Conservation (phyloP, 371 early-diverging fungal species). For the Mortierella polycephala region DNA sequence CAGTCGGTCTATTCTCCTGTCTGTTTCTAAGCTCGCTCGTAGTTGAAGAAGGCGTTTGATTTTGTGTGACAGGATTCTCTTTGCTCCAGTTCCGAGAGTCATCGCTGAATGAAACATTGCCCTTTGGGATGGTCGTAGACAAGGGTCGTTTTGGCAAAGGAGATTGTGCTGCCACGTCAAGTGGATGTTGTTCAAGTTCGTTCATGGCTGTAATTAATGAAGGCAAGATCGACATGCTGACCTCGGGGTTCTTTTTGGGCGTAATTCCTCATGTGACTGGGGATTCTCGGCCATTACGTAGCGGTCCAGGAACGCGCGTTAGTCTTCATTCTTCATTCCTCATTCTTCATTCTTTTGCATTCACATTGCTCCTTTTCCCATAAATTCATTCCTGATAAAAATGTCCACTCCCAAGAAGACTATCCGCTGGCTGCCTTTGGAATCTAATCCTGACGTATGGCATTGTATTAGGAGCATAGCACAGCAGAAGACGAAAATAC, state of each 20-base stretch:
- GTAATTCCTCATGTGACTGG: no score
- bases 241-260: no score
- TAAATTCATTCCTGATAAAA: not conserved
- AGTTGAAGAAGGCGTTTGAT: not conserved
- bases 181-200: conserved; percentile 14
- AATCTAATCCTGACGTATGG: conserved; percentile 83
- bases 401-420: conserved; percentile 39
- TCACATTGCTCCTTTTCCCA: no score
- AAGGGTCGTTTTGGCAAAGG: conserved; percentile 11
- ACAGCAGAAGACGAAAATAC: no score
- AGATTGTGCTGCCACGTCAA: conserved; percentile 5
- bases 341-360: no score
- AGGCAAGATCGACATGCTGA: not conserved
- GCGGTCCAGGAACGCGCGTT: no score
- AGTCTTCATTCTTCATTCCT: no score
- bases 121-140: not conserved
- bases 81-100: no score
- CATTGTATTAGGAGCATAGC: not conserved
- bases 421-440: conserved; percentile 83
- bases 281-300: no score
- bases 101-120: not conserved
- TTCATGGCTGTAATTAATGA: conserved; percentile 1
- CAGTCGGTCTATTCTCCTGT: conserved; percentile 4
- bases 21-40: conserved; percentile 26
- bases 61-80: not conserved